Evolutionary conservation across 805 yeast genomes (phyloP).

Genomic region (Lipomyces spencermartinsiae): DNA sequence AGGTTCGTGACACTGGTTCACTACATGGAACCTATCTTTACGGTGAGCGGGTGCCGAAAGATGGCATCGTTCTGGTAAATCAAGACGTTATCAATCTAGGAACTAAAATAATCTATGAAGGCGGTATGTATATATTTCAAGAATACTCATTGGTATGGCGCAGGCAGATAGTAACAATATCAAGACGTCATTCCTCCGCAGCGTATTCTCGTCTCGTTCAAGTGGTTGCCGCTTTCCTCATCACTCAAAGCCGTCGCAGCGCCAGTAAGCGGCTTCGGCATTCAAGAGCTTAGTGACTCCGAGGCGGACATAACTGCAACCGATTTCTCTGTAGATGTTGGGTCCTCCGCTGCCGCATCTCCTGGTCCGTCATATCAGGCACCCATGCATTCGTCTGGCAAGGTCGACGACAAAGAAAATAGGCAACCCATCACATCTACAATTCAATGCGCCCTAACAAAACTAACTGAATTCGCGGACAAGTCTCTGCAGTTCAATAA

Average conservation of each 20-base stretch:
- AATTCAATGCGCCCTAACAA: neutral
- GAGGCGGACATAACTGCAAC: slow-evolving; percentile 4
- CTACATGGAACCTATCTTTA: slow-evolving; percentile 14
- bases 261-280: neutral
- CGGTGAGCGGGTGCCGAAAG: slow-evolving; percentile 8
- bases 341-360: neutral
- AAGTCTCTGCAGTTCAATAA: neutral
- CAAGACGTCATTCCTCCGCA: slow-evolving; percentile 3
- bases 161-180: neutral
- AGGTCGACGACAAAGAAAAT: neutral
- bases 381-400: neutral
- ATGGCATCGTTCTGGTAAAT: neutral
- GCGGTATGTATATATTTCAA: slow-evolving; percentile 1
- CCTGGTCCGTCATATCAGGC: neutral
- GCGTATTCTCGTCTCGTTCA: slow-evolving; percentile 3
- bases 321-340: neutral
- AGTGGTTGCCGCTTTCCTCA: neutral
- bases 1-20: slow-evolving; percentile 14
- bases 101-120: slow-evolving; percentile 8
- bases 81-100: slow-evolving; percentile 12
- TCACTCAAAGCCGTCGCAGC: slow-evolving; percentile 1
- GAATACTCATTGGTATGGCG: neutral
- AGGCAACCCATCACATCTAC: neutral
- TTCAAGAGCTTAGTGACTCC: neutral
- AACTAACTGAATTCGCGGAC: neutral